These are phyloP conservation scores for Microcera coccophila DNA, from an alignment of 2,329 filamentous ascomycete species.

Conservation along the genomic window DNA sequence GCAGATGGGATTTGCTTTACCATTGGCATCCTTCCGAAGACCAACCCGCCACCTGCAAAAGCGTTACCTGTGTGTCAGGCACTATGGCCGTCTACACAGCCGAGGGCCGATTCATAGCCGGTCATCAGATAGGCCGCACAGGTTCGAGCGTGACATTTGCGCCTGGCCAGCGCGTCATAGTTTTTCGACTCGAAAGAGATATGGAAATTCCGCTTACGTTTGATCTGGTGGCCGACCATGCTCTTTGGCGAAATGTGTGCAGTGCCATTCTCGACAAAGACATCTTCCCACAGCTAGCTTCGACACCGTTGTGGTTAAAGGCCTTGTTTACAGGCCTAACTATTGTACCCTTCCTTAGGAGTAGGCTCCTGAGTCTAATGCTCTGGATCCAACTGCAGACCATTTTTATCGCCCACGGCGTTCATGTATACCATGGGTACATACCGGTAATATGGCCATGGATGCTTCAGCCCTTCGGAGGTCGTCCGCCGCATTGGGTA, in stretches of 20 bases:
- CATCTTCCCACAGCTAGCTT: not conserved
- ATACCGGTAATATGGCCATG: not conserved
- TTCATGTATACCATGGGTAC: not conserved
- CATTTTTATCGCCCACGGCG: not conserved
- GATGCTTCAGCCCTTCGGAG: not conserved
- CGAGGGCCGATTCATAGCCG: no score
- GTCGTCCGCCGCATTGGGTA: not conserved
- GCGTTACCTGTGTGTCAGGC: no score
- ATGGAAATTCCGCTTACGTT: not conserved
- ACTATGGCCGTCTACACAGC: no score
- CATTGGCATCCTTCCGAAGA: no score
- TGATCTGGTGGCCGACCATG: not conserved
- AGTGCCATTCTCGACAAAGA: slow-evolving; percentile 1
- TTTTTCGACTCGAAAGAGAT: not conserved
- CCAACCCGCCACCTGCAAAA: no score
- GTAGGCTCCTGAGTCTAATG: not conserved
- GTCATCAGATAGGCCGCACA: no score
- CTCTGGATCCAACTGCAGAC: not conserved
- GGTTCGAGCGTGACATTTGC: not conserved
- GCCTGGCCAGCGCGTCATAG: not conserved
- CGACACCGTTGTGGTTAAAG: slow-evolving; percentile 1
- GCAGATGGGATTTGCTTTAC: no score
- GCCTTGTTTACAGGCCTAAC: not conserved
- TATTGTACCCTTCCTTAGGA: not conserved
- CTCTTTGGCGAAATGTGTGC: slow-evolving; percentile 1